Evolutionary conservation across 2,329 filamentous ascomycete genomes (phyloP), one percentile per base, ranked within the genome.

Genomic region (Aspergillus fijiensis): DNA sequence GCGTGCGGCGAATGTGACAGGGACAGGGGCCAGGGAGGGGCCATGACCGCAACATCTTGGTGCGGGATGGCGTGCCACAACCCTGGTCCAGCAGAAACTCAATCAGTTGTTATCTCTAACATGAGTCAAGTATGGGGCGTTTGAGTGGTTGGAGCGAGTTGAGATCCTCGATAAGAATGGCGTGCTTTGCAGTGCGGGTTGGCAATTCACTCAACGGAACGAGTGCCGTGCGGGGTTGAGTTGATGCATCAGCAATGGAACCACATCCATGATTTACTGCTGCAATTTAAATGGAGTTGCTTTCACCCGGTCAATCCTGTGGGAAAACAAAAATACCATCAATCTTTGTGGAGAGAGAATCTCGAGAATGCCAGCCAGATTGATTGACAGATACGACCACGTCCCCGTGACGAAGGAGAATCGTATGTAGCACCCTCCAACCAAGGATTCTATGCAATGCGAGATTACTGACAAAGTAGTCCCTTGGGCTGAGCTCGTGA

Each of bases 401-500:
- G 77, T 79, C 27, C 79, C 80, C 1, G 80, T 79, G 64, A 82
- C 80, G 2, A 80, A 80, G 53, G 78, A 77, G 57, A 65, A 80
- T 25, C 63, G 67, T 72, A 27, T 58, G 69, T 60, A 4, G 3
- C 23, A 23, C 1, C 1, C 4, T 23, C 23, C 4, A 23, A 23
- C 4, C 23, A 23, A 23, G 23, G 23, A 1, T 23, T 23, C 23
- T 72, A 27, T 58, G 69, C 60, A 4, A 12, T 10, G 12, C 33
- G 5, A 35, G 21, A 4, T 49, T 49, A n/a, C 60, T 67, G 42
- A 70, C 31, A 2, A 9, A 14, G 0, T 2, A 74, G 71, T 74
- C 50, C 70, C 73, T 29, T 87, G 84, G 82, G 81, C 84, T 1
- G 83, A 87, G 59, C 77, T 87, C 1, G 78, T 83, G 4, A 86